Conservation (phyloP, 2,329 filamentous ascomycete species). For the Cadophora malorum region DNA sequence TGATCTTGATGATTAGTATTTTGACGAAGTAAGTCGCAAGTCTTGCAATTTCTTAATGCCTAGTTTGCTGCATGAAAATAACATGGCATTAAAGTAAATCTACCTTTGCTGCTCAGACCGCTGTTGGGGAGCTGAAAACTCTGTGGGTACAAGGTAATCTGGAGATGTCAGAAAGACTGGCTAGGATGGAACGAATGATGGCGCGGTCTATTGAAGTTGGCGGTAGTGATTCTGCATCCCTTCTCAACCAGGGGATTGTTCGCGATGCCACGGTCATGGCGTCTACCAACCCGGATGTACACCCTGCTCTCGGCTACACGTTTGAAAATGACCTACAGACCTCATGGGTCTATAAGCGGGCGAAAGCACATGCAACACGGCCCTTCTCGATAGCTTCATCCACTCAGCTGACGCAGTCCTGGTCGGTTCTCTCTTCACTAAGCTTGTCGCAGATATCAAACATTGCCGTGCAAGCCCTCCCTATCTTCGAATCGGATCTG, state of each 20-base stretch:
- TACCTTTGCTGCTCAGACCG: slow-evolving; percentile 11
- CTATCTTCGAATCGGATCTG: slow-evolving; percentile 21
- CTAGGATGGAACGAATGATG: slow-evolving; percentile 15
- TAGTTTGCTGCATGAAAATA: background rate
- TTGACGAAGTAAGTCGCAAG: slow-evolving; percentile 21
- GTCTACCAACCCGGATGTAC: slow-evolving; percentile 7
- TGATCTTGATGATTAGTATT: slow-evolving; percentile 27
- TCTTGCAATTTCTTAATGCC: background rate
- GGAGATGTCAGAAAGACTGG: slow-evolving; percentile 15
- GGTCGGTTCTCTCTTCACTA: slow-evolving; percentile 28
- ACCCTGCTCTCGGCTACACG: slow-evolving; percentile 2
- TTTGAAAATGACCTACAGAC: slow-evolving; percentile 25
- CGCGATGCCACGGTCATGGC: background rate
- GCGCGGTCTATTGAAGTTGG: background rate
- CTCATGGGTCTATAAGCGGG: slow-evolving; percentile 26
- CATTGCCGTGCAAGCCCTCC: slow-evolving; percentile 25
- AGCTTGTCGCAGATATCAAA: slow-evolving; percentile 29
- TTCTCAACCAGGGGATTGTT: background rate
- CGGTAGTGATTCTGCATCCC: background rate
- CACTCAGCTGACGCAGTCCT: slow-evolving; percentile 20
- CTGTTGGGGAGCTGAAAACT: slow-evolving; percentile 18
- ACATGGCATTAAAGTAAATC: slow-evolving; percentile 21
- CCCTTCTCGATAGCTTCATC: slow-evolving; percentile 20
- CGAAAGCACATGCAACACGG: slow-evolving; percentile 1
- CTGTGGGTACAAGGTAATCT: slow-evolving; percentile 19